Conservation (phyloP, 495 filamentous ascomycete species). For the Penicillium arizonense region DNA sequence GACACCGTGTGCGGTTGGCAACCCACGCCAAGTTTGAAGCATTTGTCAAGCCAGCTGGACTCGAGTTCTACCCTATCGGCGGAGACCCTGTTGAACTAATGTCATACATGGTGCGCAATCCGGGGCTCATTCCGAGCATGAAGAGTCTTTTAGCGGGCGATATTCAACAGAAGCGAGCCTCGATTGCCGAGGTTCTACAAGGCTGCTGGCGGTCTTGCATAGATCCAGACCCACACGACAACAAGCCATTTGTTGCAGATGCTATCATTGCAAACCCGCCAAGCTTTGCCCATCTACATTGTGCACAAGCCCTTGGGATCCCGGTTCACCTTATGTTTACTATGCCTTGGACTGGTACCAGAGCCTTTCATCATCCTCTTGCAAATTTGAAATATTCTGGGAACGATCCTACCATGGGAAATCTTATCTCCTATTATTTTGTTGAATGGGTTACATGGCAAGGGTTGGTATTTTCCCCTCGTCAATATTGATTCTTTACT, state of each 20-base stretch:
- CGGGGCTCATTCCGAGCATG: constrained; percentile 36
- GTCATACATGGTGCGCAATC: constrained; percentile 50
- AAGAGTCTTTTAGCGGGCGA: constrained; percentile 6
- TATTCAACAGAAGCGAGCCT: background rate
- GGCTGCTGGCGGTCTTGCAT: constrained; percentile 1
- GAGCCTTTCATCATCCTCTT: constrained; percentile 56
- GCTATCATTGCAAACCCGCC: constrained; percentile 68
- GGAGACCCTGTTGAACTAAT: constrained; percentile 56
- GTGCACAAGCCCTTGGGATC: constrained; percentile 58
- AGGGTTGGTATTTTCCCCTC: constrained; percentile 37
- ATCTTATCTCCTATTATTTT: constrained; percentile 58
- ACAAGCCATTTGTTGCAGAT: constrained; percentile 59
- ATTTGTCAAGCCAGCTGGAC: constrained; percentile 49
- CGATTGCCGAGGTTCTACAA: constrained; percentile 6
- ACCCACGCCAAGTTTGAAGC: constrained; percentile 58
- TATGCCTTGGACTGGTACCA: constrained; percentile 58
- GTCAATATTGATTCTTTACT: background rate
- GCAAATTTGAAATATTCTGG: constrained; percentile 51
- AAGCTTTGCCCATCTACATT: constrained; percentile 65
- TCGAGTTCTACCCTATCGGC: constrained; percentile 58
- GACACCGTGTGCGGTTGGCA: constrained; percentile 54
- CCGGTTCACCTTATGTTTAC: constrained; percentile 68
- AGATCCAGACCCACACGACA: background rate
- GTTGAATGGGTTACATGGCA: constrained; percentile 70
- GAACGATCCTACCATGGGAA: constrained; percentile 45